A percentile compares a stretch with the other conserved stretches of the same genome.
phyloP scores from a whole-genome alignment of 2,329 filamentous ascomycete genomes.

The Beauveria scarabaeidicola region DNA sequence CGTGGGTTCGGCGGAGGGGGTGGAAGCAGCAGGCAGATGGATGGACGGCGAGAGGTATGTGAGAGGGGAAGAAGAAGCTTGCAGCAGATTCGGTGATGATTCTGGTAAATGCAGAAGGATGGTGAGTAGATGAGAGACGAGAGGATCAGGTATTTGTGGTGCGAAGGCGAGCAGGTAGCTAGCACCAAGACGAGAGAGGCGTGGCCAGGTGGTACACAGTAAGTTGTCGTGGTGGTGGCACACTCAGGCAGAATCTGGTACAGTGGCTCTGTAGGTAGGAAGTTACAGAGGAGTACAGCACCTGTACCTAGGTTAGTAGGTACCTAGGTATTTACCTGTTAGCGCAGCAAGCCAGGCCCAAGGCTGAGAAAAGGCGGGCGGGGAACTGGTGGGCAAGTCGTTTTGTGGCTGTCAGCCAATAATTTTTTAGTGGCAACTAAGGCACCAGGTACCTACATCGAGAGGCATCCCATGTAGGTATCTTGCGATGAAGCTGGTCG shows the following conservation, averaged over 20 bases:
- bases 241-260: not conserved
- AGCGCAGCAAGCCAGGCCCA: not conserved
- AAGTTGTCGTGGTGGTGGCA: no score
- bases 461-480: not conserved
- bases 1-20: slow-evolving; percentile 5
- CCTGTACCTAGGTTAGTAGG: not conserved
- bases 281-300: no score
- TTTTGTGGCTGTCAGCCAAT: not conserved
- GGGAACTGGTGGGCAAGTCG: slow-evolving; percentile 1
- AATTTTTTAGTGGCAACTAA: no score
- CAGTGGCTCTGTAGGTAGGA: no score
- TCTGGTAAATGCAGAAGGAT: no score
- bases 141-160: no score
- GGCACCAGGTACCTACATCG: not conserved
- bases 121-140: no score
- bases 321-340: not conserved
- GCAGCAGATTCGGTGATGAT: no score
- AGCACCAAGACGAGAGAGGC: no score
- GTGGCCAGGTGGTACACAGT: no score
- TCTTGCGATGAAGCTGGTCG: no score
- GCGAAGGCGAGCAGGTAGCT: no score
- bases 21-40: not conserved
- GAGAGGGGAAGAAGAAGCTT: not conserved
- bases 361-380: not conserved
- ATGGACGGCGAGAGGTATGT: not conserved